Conservation (phyloP, 2,329 filamentous ascomycete species). For the Aspergillus sp. region DNA sequence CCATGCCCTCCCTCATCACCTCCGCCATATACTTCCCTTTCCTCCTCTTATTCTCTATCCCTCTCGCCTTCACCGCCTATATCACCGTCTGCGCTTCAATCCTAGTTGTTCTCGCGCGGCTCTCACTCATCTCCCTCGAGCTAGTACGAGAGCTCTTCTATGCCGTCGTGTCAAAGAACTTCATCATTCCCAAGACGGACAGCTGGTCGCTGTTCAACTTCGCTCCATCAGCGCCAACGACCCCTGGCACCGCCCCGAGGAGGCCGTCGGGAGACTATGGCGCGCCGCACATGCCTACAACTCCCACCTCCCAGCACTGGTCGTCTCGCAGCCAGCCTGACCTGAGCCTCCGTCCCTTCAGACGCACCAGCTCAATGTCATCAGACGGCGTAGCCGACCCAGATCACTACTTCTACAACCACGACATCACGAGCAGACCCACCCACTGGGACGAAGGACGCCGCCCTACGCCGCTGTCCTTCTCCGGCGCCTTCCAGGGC, state of each 20-base stretch:
- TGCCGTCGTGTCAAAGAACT: slow-evolving; percentile 56
- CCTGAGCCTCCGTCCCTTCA: background rate
- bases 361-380: slow-evolving; percentile 8
- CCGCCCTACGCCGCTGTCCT: slow-evolving; percentile 12
- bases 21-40: slow-evolving; percentile 57
- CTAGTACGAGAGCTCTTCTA: slow-evolving; percentile 60
- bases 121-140: slow-evolving; percentile 62
- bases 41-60: slow-evolving; percentile 60
- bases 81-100: slow-evolving; percentile 63
- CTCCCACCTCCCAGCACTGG: slow-evolving; percentile 1
- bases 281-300: background rate
- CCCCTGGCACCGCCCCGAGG: slow-evolving; percentile 20
- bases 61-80: slow-evolving; percentile 61
- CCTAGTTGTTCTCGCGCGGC: slow-evolving; percentile 58
- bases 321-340: slow-evolving; percentile 2
- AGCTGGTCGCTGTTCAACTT: slow-evolving; percentile 29
- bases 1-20: slow-evolving; percentile 28
- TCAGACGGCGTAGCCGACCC: slow-evolving; percentile 1
- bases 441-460: slow-evolving; percentile 15
- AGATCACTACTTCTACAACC: background rate
- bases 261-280: slow-evolving; percentile 25
- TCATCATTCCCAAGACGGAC: slow-evolving; percentile 37
- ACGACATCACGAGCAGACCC: slow-evolving; percentile 5
- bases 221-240: slow-evolving; percentile 25
- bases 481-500: slow-evolving; percentile 18